Percentiles rank a stretch among this genome's conserved stretches.
Conservation (phyloP, 1,284 basidiomycete species). For the Ceratobasidium sp. region DNA sequence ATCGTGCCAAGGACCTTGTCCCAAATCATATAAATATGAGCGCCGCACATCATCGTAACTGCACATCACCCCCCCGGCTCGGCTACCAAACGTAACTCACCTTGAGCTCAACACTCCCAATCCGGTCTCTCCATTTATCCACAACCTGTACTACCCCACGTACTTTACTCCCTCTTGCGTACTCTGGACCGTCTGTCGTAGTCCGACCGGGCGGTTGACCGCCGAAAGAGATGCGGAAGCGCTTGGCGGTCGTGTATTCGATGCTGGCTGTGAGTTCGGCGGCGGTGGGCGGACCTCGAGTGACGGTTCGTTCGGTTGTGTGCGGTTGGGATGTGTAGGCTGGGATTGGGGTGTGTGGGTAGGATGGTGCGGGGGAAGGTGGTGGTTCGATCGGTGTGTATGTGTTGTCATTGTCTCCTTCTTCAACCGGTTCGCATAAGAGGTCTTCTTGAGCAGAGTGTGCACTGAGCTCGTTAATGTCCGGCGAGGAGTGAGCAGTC, state of each 20-base stretch:
- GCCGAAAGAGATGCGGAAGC: slow-evolving; percentile 41
- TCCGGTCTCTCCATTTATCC: slow-evolving; percentile 29
- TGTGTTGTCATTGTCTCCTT: background rate
- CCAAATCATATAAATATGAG: background rate
- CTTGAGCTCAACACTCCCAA: slow-evolving; percentile 44
- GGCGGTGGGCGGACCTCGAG: slow-evolving; percentile 41
- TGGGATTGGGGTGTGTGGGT: slow-evolving; percentile 43
- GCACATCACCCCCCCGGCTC: background rate
- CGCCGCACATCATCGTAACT: too few relatives aligned
- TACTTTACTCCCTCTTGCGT: slow-evolving; percentile 43
- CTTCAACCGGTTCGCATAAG: too few relatives aligned
- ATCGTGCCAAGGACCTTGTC: slow-evolving; percentile 39
- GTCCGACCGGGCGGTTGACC: slow-evolving; percentile 30
- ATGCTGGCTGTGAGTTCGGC: slow-evolving; percentile 39
- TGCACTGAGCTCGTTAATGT: slow-evolving; percentile 35
- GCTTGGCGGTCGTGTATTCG: slow-evolving; percentile 45
- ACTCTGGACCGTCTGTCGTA: slow-evolving; percentile 38
- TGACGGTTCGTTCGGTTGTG: slow-evolving; percentile 44
- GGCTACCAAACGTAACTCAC: slow-evolving; percentile 40
- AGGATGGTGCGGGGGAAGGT: slow-evolving; percentile 38
- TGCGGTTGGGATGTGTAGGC: slow-evolving; percentile 45
- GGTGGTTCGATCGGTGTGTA: slow-evolving; percentile 2
- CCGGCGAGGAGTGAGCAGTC: slow-evolving; percentile 40
- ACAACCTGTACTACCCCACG: slow-evolving; percentile 39
- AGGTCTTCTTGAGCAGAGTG: slow-evolving; percentile 37